Evolutionary conservation across 2,329 filamentous ascomycete genomes (phyloP), one percentile per base, ranked within the genome.

Genomic region (Arthroderma sp.): DNA sequence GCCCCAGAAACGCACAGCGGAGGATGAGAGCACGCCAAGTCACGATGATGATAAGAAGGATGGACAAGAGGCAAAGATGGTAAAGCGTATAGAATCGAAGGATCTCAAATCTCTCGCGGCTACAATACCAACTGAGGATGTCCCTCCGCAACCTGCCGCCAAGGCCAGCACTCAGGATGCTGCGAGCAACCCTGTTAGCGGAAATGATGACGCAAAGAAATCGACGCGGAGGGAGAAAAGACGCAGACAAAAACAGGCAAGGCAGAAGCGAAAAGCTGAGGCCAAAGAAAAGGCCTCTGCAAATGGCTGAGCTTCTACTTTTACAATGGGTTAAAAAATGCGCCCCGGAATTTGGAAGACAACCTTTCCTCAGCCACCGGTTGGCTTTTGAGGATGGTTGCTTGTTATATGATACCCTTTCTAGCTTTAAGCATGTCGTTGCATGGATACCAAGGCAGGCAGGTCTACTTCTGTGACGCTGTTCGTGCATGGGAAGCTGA

Each of bases 11-110:
- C 43, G 49, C 36, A 11, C 37, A 8, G 36, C 33, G 8, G 48
- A 45, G 33, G 41, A 64, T 55, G 40, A 58, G 43, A 62, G 57
- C 43, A 48, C 50, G 11, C 55, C 55, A 41, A 56, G 53, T 45
- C 47, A 49, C 40, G 45, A 48, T 52, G 38, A 58, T 54, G 46
- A 52, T 51, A 36, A 58, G 45, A 45, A 59, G 56, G 46, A 53
- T 53, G 36, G 56, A 51, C 30, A 55, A 48, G 44, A 56, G 46
- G 48, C 51, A 40, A 40, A 27, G 37, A 29, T 8, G n/a, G 7
- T 11, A 29, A 45, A 43, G 37, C 48, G 49, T 29, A 47, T 46
- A 28, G 40, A 15, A 8, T 11, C 31, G 36, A 33, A 29, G 56
- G 58, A 36, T 4, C 28, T 22, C 15, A 22, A 22, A 22, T 22